A percentile compares a stretch with the other conserved stretches of the same genome.
Conservation (phyloP, 129 eudicot species). For the Erigeron canadensis region DNA sequence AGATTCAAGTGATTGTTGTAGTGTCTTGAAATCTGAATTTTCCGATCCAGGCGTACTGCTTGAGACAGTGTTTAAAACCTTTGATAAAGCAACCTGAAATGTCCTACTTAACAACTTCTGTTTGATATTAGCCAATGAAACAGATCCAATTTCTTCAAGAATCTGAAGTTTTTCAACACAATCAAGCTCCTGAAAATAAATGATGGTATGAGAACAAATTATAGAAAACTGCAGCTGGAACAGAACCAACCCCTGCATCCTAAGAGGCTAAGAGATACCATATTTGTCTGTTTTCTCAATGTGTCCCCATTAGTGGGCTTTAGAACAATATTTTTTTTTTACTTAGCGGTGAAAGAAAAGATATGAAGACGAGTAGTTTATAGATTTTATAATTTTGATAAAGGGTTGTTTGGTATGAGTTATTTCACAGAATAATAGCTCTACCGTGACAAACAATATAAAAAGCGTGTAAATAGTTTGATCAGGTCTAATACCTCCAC, state of each 20-base stretch:
- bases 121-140: not conserved
- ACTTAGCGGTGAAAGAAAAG: too few species aligned
- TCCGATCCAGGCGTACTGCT: not conserved
- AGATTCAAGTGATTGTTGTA: constrained; percentile 9
- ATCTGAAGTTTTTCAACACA: not conserved
- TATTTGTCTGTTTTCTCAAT: too few species aligned
- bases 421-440: not conserved
- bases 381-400: too few species aligned
- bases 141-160: not conserved
- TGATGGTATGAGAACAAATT: not conserved
- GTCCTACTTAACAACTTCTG: not conserved
- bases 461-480: too few species aligned
- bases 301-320: too few species aligned
- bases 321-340: too few species aligned
- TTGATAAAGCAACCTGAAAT: constrained; percentile 3
- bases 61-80: not conserved
- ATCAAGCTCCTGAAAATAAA: constrained; percentile 4
- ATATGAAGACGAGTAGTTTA: not conserved
- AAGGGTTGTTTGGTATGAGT: too few species aligned
- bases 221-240: too few species aligned
- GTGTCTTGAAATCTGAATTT: not conserved
- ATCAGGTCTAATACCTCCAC: constrained; percentile 3
- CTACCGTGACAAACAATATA: not conserved
- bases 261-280: too few species aligned
- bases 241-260: too few species aligned